Conservation (phyloP, 164 flowering plant genomes). For the Sedum album region DNA sequence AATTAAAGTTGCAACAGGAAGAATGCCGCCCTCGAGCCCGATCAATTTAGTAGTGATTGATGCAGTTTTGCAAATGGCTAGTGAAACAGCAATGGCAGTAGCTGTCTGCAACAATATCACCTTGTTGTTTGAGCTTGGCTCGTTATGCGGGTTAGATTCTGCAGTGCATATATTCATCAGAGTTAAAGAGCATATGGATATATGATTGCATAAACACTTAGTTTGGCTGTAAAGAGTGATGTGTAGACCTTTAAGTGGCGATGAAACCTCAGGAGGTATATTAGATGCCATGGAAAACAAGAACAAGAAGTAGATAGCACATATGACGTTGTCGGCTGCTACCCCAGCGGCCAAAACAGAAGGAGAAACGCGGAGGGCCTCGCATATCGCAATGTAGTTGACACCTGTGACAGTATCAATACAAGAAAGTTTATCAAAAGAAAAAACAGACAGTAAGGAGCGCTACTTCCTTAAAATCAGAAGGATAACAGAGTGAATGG, state of each 20-base stretch:
- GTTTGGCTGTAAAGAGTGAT: background rate
- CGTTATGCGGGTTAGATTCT: constrained; percentile 31
- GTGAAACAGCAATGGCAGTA: constrained; percentile 55
- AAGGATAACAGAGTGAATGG: background rate
- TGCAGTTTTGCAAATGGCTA: constrained; percentile 57
- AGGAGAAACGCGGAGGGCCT: constrained; percentile 69
- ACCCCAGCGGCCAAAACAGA: constrained; percentile 86
- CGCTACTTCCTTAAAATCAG: no score
- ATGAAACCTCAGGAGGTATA: constrained; percentile 56
- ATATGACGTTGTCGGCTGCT: constrained; percentile 86
- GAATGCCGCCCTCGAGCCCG: constrained; percentile 51
- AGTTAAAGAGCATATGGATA: background rate
- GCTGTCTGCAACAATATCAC: constrained; percentile 53
- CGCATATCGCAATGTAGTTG: constrained; percentile 76
- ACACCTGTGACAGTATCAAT: constrained; percentile 55
- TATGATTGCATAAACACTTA: background rate
- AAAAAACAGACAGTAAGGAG: background rate
- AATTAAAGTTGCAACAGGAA: constrained; percentile 61
- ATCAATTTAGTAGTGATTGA: constrained; percentile 29
- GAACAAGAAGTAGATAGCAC: constrained; percentile 62
- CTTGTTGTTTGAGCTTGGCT: constrained; percentile 25
- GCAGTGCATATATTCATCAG: constrained; percentile 8
- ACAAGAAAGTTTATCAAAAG: no score
- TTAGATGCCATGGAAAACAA: constrained; percentile 75
- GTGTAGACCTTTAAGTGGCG: constrained; percentile 33